Evolutionary conservation across 2,329 filamentous ascomycete genomes (phyloP), one percentile per base, ranked within the genome.

Genomic region (Mollisia scopiformis): DNA sequence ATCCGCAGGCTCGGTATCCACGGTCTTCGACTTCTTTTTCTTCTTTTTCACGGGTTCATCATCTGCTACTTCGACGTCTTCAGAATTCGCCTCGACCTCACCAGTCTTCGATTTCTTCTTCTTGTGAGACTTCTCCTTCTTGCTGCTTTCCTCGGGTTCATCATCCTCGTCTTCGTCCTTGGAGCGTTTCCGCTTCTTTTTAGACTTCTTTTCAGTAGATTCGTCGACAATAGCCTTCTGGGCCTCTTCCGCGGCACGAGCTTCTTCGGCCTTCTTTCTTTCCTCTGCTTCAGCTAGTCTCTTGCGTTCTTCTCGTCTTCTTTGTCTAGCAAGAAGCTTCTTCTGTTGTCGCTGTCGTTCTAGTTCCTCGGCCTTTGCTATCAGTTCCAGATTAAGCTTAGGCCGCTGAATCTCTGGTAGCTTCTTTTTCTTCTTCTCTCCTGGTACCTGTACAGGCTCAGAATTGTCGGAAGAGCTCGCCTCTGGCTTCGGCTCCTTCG

Each of bases 191-290:
- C 31, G 31, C 33, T 39, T 33, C 31, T 55, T 57, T 53, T 60
- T 55, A 2, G 19, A 41, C 50, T 61, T 63, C 28, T 61, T 58
- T 19, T 55, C 62, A 61, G 57, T 59, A 25, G 55, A 58, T 58
- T 59, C 64, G 60, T 55, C 57, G 55, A 62, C 23, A 16, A 41
- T 43, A 7, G n/a, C 55, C 21, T 41, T 35, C 16, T 55, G 14
- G 21, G 33, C 46, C 14, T 58, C 61, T 33, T 57, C 49, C 23
- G 54, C 46, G 11, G 35, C 55, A 27, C 57, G 53, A 39, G 54
- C 43, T 63, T 66, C 19, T 50, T 58, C 31, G 43, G 53, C 16
- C 30, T 27, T 27, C 41, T n/a, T 46, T 16, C 35, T 31, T 4
- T 43, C 41, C 16, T 31, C 55, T 23, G 23, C 25, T 19, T 14